Base-by-base conservation (phyloP, 106 monocot species). In the Platanthera guangdongensis region DNA sequence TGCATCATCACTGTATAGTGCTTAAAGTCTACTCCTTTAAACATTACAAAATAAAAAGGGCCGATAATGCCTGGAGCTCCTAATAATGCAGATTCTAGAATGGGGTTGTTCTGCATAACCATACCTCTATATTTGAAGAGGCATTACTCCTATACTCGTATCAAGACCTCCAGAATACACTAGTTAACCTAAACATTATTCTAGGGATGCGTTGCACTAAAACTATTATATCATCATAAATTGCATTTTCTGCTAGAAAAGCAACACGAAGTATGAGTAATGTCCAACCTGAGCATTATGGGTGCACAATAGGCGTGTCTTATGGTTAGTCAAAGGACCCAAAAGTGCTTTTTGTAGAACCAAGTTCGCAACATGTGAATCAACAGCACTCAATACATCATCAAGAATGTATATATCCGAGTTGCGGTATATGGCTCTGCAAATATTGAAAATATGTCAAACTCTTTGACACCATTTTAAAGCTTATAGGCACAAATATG, bases 381-480 rank as follows among this genome's bases (percentile, higher is more conserved):
- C 97, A 85, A 99, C 97, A 28, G 97, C 89, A 80, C 94, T 99
- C 51, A 99, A 85, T 57, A 99, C 79, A 82, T 99, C 97, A 84
- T 99, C 97, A 81, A 99, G 88, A 76, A 99, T 79, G 74, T 88
- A 91, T 64, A 99, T 79, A 81, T 99, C 97, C 28, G 89, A 86
- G 3, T 84, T 80, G 69, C 83, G 82, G 82, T 99, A 99, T 48
- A 92, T 74, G 68, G 97, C 97, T 85, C 97, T 99, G 85, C 67
- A 81, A 86, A 82, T 15, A 71, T 50, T 50, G n/a, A 54, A 49
- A 67, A 53, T 19, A 14, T 75, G 25, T 50, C 65, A 25, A 78
- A 9, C 30, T 51, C 6, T 72, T 9, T 47, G 45, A 51, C 57
- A 8, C 60, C 28, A 65, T 5, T 30, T 47, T 48, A 7, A 16